These are phyloP conservation scores for Coleophoma crateriformis DNA, from an alignment of 2,329 filamentous ascomycete species.

Conservation along the genomic window DNA sequence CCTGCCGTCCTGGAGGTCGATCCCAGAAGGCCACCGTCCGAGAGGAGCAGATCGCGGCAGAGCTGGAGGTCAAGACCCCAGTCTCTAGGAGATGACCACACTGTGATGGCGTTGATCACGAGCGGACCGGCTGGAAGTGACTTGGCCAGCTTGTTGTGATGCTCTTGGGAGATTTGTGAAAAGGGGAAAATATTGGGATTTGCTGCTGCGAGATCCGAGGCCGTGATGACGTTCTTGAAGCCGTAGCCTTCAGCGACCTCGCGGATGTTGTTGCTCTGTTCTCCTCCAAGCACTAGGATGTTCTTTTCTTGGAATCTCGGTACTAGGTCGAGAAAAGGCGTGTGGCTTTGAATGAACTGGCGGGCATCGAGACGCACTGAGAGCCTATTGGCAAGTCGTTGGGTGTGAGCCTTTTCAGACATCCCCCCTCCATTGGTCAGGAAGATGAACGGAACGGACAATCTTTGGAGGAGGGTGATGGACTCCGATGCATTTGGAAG, in stretches of 20 bases:
- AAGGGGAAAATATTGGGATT: conserved; percentile 63
- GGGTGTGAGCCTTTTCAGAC: conserved; percentile 55
- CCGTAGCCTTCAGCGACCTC: conserved; percentile 67
- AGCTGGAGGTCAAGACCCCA: conserved; percentile 68
- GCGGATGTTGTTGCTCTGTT: conserved; percentile 63
- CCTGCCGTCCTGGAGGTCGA: conserved; percentile 60
- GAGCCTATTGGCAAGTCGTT: conserved; percentile 61
- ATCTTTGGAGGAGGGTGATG: conserved; percentile 62
- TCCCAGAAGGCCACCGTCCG: conserved; percentile 57
- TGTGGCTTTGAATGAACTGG: conserved; percentile 73
- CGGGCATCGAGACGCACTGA: conserved; percentile 50
- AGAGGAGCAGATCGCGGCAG: conserved; percentile 63
- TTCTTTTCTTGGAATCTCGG: conserved; percentile 61
- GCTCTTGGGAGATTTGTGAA: conserved; percentile 52
- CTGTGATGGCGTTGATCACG: conserved; percentile 66
- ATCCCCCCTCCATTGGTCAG: conserved; percentile 69
- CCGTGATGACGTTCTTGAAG: conserved; percentile 64
- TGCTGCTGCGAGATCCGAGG: conserved; percentile 66
- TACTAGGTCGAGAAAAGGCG: conserved; percentile 65
- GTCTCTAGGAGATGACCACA: conserved; percentile 66
- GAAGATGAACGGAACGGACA: conserved; percentile 68
- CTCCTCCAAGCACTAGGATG: conserved; percentile 65
- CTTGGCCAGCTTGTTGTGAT: conserved; percentile 54
- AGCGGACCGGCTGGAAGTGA: conserved; percentile 25
- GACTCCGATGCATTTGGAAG: conserved; percentile 60